phyloP scores from a whole-genome alignment of 2,329 filamentous ascomycete species.

The Diaporthe sp. region DNA sequence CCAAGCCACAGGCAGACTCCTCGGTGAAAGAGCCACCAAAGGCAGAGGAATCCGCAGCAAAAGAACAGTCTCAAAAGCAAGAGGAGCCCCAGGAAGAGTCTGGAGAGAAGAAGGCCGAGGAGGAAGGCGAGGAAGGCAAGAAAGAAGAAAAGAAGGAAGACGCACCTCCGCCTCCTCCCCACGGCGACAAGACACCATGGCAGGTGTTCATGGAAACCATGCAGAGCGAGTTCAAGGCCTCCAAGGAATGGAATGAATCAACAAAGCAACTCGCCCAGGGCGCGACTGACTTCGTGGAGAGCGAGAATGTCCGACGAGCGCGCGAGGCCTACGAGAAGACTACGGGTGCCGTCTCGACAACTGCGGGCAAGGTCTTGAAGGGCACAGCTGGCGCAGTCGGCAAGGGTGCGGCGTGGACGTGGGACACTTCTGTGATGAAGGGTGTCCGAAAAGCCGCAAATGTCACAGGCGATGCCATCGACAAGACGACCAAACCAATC shows the following conservation, averaged over 20 bases:
- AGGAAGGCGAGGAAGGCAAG: conserved; percentile 63
- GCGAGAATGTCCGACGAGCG: conserved; percentile 88
- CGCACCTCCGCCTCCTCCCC: conserved; percentile 88
- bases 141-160: conserved; percentile 76
- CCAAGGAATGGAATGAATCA: conserved; percentile 99
- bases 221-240: conserved; percentile 92
- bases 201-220: conserved; percentile 99
- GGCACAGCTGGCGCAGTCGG: conserved; percentile 88
- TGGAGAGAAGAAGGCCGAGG: conserved; percentile 57
- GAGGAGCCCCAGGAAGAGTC: conserved; percentile 60
- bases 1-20: conserved; percentile 53
- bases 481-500: conserved; percentile 95
- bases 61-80: conserved; percentile 52
- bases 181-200: conserved; percentile 98
- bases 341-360: conserved; percentile 84
- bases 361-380: conserved; percentile 85
- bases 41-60: conserved; percentile 49
- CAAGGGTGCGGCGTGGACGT: conserved; percentile 94
- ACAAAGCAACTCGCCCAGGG: conserved; percentile 94
- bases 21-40: conserved; percentile 52
- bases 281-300: conserved; percentile 92
- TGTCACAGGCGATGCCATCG: conserved; percentile 86
- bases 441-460: conserved; percentile 89
- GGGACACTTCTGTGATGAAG: conserved; percentile 95
- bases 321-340: conserved; percentile 89